phyloP scores from a whole-genome alignment of 2,329 filamentous ascomycete genomes.

The Clonostachys rhizophaga region DNA sequence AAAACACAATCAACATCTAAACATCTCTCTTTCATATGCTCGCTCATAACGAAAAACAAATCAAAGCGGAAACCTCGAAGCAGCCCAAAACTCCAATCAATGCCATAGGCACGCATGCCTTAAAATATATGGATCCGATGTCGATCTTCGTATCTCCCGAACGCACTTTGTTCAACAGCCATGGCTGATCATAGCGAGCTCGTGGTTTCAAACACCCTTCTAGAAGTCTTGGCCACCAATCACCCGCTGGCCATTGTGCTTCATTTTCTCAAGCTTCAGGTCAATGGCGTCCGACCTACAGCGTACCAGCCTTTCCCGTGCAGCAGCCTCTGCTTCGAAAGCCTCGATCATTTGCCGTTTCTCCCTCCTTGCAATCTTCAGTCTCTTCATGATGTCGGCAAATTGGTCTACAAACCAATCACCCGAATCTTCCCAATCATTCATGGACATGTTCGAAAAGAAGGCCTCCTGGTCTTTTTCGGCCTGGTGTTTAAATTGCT shows the following conservation, averaged over 20 bases:
- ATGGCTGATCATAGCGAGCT: too few species aligned
- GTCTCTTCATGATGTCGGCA: constrained; percentile 37
- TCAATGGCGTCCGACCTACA: constrained; percentile 49
- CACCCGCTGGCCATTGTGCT: constrained; percentile 51
- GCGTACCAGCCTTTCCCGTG: constrained; percentile 48
- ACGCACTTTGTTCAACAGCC: too few species aligned
- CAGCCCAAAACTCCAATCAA: too few species aligned
- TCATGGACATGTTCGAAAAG: constrained; percentile 46
- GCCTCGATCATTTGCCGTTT: constrained; percentile 43
- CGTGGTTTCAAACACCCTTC: too few species aligned
- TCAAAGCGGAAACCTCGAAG: too few species aligned
- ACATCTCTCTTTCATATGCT: too few species aligned
- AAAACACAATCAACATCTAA: too few species aligned
- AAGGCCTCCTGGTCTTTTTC: constrained; percentile 42
- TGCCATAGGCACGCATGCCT: too few species aligned
- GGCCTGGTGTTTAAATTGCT: constrained; percentile 40
- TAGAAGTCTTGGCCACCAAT: constrained; percentile 29
- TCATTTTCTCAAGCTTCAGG: constrained; percentile 48
- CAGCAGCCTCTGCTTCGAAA: constrained; percentile 52
- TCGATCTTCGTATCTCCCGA: too few species aligned
- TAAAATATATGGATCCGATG: too few species aligned
- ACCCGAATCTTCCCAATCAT: constrained; percentile 55
- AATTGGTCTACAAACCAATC: constrained; percentile 58
- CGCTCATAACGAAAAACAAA: too few species aligned
- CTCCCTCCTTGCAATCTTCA: constrained; percentile 40